Evolutionary conservation across 805 yeast genomes (phyloP).

Genomic region (Ogataea corticis): DNA sequence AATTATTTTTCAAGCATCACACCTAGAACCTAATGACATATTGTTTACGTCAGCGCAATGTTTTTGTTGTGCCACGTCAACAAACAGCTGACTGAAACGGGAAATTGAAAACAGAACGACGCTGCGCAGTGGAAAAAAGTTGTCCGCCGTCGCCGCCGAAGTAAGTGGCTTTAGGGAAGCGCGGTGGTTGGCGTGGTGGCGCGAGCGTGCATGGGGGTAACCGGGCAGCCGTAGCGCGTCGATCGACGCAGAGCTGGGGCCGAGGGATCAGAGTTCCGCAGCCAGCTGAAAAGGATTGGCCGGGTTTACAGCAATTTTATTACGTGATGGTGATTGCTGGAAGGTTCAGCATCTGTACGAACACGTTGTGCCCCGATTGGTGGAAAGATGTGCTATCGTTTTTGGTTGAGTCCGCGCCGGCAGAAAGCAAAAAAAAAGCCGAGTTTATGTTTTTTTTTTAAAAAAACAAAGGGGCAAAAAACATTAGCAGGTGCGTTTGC

Average conservation of each 20-base stretch:
- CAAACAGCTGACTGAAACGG: slow-evolving; percentile 5
- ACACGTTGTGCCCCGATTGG: too few species aligned
- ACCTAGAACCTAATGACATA: not conserved
- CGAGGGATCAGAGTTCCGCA: not conserved
- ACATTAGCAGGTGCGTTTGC: not conserved
- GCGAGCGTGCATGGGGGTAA: not conserved
- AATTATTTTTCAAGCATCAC: not conserved
- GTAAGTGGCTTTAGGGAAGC: not conserved
- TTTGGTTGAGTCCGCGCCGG: not conserved
- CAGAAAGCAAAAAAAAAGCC: not conserved
- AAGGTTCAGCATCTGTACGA: not conserved
- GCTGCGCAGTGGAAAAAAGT: not conserved
- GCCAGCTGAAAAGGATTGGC: not conserved
- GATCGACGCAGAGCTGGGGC: not conserved
- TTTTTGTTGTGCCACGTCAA: slow-evolving; percentile 6
- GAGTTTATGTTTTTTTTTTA: not conserved
- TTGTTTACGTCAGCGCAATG: not conserved
- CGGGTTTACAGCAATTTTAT: too few species aligned
- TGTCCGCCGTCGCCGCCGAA: slow-evolving; percentile 8
- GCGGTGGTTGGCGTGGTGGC: not conserved
- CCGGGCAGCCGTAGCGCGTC: slow-evolving; percentile 2
- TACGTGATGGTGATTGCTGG: too few species aligned
- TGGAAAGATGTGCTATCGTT: too few species aligned
- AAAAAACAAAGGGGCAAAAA: slow-evolving; percentile 5
- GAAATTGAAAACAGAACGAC: slow-evolving; percentile 1